Evolutionary conservation across 2,329 filamentous ascomycete species (phyloP), one percentile per base, ranked within the genome.

Genomic region (Drechslera avenae): DNA sequence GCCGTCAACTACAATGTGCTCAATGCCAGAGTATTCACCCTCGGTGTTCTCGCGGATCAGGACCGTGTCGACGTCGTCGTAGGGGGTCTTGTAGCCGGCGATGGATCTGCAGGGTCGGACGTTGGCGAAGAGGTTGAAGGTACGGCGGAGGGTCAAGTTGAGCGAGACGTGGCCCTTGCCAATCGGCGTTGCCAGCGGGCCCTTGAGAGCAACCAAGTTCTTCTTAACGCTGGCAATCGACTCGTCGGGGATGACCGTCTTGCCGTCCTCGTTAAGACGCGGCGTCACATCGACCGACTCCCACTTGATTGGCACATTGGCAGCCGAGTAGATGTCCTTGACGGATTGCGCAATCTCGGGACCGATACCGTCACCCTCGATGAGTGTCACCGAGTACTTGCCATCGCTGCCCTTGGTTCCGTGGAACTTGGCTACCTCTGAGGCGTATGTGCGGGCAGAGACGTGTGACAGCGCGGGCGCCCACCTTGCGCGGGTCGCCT

Each of bases 71-170:
- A 99, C 94, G 69, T 89, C 86, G 76, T 97, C 93, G 82, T 97
- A 97, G 59, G 93, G 91, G 46, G 94, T 99, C 87, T 97, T 96
- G 88, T 88, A 99, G 71, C 94, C 94, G 62, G 89, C 90, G 66
- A 99, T 91, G 60, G 91, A 97, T 74, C 91, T 90, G 86, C 95
- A 99, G 58, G 95, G 94, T 72, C 95, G 92, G 70, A 99, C 84
- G 82, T 99, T 99, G 81, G 94, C 95, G 79, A 99, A 99, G 71
- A 99, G 91, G 84, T 99, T 99, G 83, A 99, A 99, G 60, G 95
- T 99, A 74, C 94, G 89, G 75, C 94, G 93, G 71, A 99, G 91
- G 54, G 94, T 99, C 63, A 99, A 83, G 85, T 99, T 99, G 67
- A 99, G 90, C 52, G 94, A 97, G 76, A 99, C 93, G 81, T 99